Conservation (phyloP, 2,329 filamentous ascomycete species). For the Ascochyta fabae region DNA sequence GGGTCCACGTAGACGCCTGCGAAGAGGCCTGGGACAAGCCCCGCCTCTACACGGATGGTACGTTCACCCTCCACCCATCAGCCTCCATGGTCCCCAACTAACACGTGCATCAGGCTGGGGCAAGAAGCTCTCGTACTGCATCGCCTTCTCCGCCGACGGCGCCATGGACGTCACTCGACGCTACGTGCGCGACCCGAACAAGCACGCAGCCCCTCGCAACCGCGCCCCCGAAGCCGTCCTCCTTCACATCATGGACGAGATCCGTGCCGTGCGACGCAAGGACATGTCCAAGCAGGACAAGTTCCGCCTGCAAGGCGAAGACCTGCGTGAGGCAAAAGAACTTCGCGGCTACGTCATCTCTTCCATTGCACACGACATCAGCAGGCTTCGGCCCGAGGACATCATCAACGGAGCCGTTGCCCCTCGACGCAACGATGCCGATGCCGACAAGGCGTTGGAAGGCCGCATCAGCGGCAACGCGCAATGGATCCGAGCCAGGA, state of each 20-base stretch:
- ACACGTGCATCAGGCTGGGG: slow-evolving; percentile 70
- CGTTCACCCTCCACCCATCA: slow-evolving; percentile 31
- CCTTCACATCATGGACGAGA: slow-evolving; percentile 89
- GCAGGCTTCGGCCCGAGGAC: slow-evolving; percentile 65
- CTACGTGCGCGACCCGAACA: slow-evolving; percentile 72
- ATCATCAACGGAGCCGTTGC: slow-evolving; percentile 38
- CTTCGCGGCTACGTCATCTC: slow-evolving; percentile 76
- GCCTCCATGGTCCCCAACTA: slow-evolving; percentile 5
- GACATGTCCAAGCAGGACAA: slow-evolving; percentile 87
- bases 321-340: slow-evolving; percentile 76
- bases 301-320: slow-evolving; percentile 81
- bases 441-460: slow-evolving; percentile 57
- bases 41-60: slow-evolving; percentile 84
- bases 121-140: slow-evolving; percentile 95
- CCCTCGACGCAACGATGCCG: slow-evolving; percentile 49
- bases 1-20: slow-evolving; percentile 96
- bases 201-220: slow-evolving; percentile 75
- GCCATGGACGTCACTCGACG: slow-evolving; percentile 71
- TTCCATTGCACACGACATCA: slow-evolving; percentile 75
- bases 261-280: slow-evolving; percentile 80
- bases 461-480: slow-evolving; percentile 50
- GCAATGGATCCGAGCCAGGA: slow-evolving; percentile 46
- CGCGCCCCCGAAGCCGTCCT: slow-evolving; percentile 88
- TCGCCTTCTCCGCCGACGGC: slow-evolving; percentile 93
- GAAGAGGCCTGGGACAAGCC: slow-evolving; percentile 97